Percentiles rank a stretch among this genome's conserved stretches.
phyloP scores from a whole-genome alignment of 23 red algal genomes.

The Gracilaria gracilis region DNA sequence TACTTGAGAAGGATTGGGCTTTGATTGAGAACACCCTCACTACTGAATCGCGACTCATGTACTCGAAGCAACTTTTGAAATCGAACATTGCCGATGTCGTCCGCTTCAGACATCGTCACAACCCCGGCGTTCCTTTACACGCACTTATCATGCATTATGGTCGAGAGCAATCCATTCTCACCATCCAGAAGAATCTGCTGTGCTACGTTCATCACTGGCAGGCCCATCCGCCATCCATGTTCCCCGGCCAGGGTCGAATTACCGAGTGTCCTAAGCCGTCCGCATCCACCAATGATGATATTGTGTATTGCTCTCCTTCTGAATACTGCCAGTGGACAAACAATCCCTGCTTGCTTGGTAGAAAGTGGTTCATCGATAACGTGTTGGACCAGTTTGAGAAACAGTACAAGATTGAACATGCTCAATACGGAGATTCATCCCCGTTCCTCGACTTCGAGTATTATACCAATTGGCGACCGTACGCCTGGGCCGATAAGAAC shows the following conservation, averaged over 20 bases:
- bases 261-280: constrained; percentile 31
- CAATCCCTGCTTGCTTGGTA: constrained; percentile 47
- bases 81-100: constrained; percentile 46
- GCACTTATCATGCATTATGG: constrained; percentile 75
- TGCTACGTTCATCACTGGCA: constrained; percentile 78
- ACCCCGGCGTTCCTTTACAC: constrained; percentile 62
- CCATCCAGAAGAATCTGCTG: constrained; percentile 58
- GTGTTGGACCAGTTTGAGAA: constrained; percentile 42
- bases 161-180: constrained; percentile 60
- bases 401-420: constrained; percentile 58
- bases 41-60: neutral
- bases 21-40: constrained; percentile 32
- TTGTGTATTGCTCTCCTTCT: constrained; percentile 48
- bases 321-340: constrained; percentile 73
- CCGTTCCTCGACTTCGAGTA: constrained; percentile 80
- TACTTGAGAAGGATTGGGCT: constrained; percentile 75
- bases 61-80: constrained; percentile 42
- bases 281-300: neutral
- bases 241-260: constrained; percentile 36
- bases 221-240: constrained; percentile 27
- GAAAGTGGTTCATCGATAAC: constrained; percentile 53
- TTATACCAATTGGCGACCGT: constrained; percentile 57
- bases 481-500: constrained; percentile 61
- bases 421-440: constrained; percentile 10
- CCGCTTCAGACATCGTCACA: constrained; percentile 60